These are phyloP conservation scores for Venturia oleaginea DNA, from an alignment of 2,329 filamentous ascomycete genomes.

Conservation along the genomic window DNA sequence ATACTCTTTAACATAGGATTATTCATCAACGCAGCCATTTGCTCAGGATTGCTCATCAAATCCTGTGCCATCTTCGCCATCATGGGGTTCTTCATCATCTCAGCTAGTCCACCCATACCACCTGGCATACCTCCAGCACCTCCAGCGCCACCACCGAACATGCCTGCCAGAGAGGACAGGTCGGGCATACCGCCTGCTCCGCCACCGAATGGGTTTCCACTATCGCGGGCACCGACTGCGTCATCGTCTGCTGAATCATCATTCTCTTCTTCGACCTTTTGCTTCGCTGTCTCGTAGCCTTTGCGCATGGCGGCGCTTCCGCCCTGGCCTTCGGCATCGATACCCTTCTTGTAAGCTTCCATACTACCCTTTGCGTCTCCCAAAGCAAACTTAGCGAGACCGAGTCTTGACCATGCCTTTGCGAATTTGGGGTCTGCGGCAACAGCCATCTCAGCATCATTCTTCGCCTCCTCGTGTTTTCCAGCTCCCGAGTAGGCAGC, in stretches of 20 bases:
- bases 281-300: slow-evolving; percentile 88
- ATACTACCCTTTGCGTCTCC: slow-evolving; percentile 86
- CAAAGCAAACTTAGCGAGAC: slow-evolving; percentile 82
- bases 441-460: slow-evolving; percentile 86
- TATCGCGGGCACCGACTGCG: slow-evolving; percentile 29
- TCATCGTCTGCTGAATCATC: slow-evolving; percentile 42
- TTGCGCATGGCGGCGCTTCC: slow-evolving; percentile 97
- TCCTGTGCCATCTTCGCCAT: slow-evolving; percentile 95
- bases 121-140: slow-evolving; percentile 51
- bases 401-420: slow-evolving; percentile 92
- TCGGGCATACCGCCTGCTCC: slow-evolving; percentile 36
- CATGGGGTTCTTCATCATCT: slow-evolving; percentile 97
- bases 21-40: slow-evolving; percentile 81
- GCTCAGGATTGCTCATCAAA: slow-evolving; percentile 90
- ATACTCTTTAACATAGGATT: slow-evolving; percentile 83
- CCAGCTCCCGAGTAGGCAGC: slow-evolving; percentile 80
- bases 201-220: slow-evolving; percentile 21
- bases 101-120: slow-evolving; percentile 82
- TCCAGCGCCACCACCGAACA: slow-evolving; percentile 48
- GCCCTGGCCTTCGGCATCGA: slow-evolving; percentile 87
- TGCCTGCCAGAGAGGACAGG: slow-evolving; percentile 31
- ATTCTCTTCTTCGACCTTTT: slow-evolving; percentile 73
- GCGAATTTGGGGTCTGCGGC: slow-evolving; percentile 85
- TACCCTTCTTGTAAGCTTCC: slow-evolving; percentile 89
- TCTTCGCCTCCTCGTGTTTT: slow-evolving; percentile 73